These are phyloP conservation scores for Gentiana macrophylla DNA, from an alignment of 257 asterid genomes.

Conservation along the genomic window DNA sequence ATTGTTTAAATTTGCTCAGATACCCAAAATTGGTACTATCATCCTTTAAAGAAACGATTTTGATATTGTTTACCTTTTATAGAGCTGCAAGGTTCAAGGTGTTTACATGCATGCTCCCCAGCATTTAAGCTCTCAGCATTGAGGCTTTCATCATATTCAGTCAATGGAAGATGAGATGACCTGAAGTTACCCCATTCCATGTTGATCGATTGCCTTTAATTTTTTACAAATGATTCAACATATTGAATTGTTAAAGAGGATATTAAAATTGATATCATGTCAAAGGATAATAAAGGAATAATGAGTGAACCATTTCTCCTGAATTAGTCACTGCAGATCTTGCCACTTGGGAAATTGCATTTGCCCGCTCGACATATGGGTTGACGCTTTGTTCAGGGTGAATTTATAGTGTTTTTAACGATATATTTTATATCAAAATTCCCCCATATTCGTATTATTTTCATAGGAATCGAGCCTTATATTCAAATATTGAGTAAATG, in stretches of 20 bases:
- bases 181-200: slow-evolving; percentile 97
- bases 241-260: neutral
- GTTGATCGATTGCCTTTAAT: slow-evolving; percentile 65
- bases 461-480: no score
- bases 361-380: slow-evolving; percentile 74
- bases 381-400: no score
- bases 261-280: neutral
- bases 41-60: no score
- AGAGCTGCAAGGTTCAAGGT: neutral
- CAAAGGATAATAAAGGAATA: slow-evolving; percentile 11
- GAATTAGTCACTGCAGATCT: slow-evolving; percentile 55
- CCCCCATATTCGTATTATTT: no score
- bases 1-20: no score
- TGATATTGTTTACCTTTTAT: no score
- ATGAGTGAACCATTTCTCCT: slow-evolving; percentile 64
- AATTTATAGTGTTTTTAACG: no score
- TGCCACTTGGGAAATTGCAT: slow-evolving; percentile 83
- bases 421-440: no score
- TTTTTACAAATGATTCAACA: neutral
- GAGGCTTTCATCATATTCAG: slow-evolving; percentile 64
- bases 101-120: slow-evolving; percentile 86
- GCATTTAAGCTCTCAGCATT: slow-evolving; percentile 87
- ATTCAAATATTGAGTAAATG: no score
- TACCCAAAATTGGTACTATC: no score
- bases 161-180: slow-evolving; percentile 75